Evolutionary conservation across 768 basidiomycete genomes (phyloP).

Genomic region (Lactarius indigo): DNA sequence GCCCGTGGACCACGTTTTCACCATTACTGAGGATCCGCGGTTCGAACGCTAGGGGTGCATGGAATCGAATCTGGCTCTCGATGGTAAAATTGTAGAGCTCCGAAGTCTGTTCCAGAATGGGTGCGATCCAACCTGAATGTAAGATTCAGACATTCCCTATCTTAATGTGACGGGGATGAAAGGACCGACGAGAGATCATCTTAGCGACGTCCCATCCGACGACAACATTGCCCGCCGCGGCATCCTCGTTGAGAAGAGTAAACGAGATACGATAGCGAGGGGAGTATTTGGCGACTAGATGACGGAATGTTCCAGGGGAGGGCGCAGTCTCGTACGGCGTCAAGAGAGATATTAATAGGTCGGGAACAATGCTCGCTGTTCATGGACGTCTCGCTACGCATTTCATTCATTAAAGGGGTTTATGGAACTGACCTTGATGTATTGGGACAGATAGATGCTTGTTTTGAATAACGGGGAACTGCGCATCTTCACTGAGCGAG

Average conservation of each 20-base stretch:
- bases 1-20: constrained; percentile 44
- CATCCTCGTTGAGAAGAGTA: constrained; percentile 88
- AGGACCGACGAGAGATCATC: constrained; percentile 58
- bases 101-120: constrained; percentile 56
- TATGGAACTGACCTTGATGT: constrained; percentile 15
- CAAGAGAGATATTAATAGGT: constrained; percentile 40
- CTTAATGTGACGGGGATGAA: background rate
- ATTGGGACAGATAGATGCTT: constrained; percentile 23
- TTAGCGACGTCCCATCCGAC: constrained; percentile 69
- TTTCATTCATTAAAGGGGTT: background rate
- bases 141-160: constrained; percentile 11
- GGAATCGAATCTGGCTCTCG: constrained; percentile 91
- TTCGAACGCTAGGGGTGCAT: constrained; percentile 83
- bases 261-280: constrained; percentile 85
- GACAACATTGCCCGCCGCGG: constrained; percentile 56
- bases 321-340: constrained; percentile 40
- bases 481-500: constrained; percentile 9
- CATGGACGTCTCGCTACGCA: constrained; percentile 5
- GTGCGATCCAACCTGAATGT: constrained; percentile 61
- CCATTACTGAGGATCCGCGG: constrained; percentile 40
- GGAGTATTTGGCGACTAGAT: constrained; percentile 69
- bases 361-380: constrained; percentile 24
- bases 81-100: constrained; percentile 86
- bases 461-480: constrained; percentile 10
- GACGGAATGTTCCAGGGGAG: constrained; percentile 41